Base-by-base conservation (phyloP, 768 basidiomycete genomes). In the Rubroboletus satanas region DNA sequence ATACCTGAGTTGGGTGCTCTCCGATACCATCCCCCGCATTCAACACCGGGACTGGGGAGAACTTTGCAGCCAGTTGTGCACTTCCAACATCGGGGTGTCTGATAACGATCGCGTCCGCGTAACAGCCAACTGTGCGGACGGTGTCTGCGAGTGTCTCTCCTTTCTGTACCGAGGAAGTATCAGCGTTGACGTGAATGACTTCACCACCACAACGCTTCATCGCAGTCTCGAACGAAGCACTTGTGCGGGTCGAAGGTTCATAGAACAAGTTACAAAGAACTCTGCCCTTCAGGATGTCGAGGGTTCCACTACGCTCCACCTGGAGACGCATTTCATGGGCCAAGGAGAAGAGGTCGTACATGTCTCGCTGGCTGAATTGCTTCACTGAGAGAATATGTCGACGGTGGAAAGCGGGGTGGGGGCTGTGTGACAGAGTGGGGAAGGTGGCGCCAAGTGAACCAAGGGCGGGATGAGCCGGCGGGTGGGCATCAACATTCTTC, bases 131-230 rank as follows among this genome's bases (percentile, higher is more conserved):
- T 0, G 96, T 97, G 47, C 97, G 82, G 62, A 99, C 80, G 0
- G 96, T 98, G 69, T 98, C 97, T 18, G 91, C 83, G 39, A 99
- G 74, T 0, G 84, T 87, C 75, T 99, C 97, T 36, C 97, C 97
- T 75, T 98, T 99, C 61, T 80, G 77, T 42, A 97, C 92, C 0
- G 93, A 97, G 4, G 94, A 95, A 2, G 80, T 79, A 50, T 93
- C 90, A 3, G 83, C 82, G 39, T 81, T 81, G 52, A 98, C 81
- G 52, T 88, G 81, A n/a, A 97, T 86, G 37, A 98, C 96, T 64
- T 95, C 85, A 18, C 97, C 97, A 28, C 97, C 97, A 64, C 93
- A 93, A 47, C 97, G 84, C 71, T 97, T 96, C 97, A 98, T 99
- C 11, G 97, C 97, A 3, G 96, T 88, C 68, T 99, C 96, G 65